Evolutionary conservation across 2,329 filamentous ascomycete genomes (phyloP), one percentile per base, ranked within the genome.

Genomic region (Drechslera avenae): DNA sequence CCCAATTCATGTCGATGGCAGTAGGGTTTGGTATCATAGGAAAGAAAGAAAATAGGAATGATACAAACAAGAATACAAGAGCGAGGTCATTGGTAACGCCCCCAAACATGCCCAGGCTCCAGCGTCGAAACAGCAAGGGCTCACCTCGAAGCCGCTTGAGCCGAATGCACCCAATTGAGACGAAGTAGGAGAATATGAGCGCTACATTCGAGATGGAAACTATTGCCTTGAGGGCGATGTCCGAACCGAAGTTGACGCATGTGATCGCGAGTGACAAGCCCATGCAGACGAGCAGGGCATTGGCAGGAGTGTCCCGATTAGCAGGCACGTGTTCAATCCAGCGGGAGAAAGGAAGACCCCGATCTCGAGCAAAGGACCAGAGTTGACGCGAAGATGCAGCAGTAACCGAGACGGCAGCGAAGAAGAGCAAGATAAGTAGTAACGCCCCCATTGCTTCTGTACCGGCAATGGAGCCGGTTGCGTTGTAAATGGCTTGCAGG

Each of bases 1-100:
- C 72, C 75, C 77, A 80, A 47, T 80, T 80, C 77, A 80, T 80
- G 3, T 70, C 75, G 2, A 46, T 50, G 3, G 48, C 36, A 5
- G 45, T 31, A 18, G 57, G 53, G 0, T 55, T 50, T 1, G 63
- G 59, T 10, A 36, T 50, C 32, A 60, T 53, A 0, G 77, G 77
- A 48, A 79, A 80, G 51, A 80, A 79, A 1, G 71, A 68, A 49
- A 79, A 58, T 42, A 76, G 62, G 48, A 75, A 71, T 0, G 65
- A 62, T 46, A 72, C 71, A 14, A 53, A 19, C 1, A 69, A 50
- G 47, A 76, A 77, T 2, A 64, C 10, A 7, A 76, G 45, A 1
- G 67, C 71, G 6, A 75, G 34, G 4, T 61, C 53, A 35, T 77
- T 78, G 46, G 77, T 50, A 4, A 63, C 53, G 2, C 72, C 48